Base-by-base conservation (phyloP, 1,139 yeast species). In the Yamadazyma taylorii region DNA sequence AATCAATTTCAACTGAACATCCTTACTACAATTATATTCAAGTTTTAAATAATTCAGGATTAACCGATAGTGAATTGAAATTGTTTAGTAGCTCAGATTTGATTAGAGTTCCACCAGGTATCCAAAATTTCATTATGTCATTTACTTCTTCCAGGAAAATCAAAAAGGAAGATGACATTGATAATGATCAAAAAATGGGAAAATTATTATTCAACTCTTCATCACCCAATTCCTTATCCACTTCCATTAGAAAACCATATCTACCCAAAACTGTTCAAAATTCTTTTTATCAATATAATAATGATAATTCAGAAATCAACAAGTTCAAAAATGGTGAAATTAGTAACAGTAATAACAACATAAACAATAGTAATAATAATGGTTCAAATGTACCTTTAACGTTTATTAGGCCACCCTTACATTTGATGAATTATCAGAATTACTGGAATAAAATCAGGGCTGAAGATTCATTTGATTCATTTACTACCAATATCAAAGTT, bases 21-120 rank as follows among this genome's bases (percentile, higher is more conserved):
- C 36, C 48, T 6, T 33, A 28, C 16, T 43, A 51, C 31, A 52
- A 56, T 21, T 61, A 52, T 38, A 43, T 59, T 12, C 56, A 60
- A 14, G 64, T 66, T 3, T 53, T 69, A 37, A 53, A 51, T 37
- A 56, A 60, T 39, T 66, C 74, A 0, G 43, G 54, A 1, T 52
- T 69, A 26, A 51, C 68, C 2, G 54, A 54, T 14, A 51, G 53
- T 5, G 77, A 71, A 45, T 40, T 53, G 24, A 61, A 58, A 30
- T 50, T 71, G 33, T 69, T 70, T 42, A 57, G 67, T 29, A 73
- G 70, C 47, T 39, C 54, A 34, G 58, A 69, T 39, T 66, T 81
- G 42, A 56, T 79, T 29, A 66, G 63, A 35, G 58, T 81, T 36
- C 90, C 92, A 4, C 81, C 87, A 5, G 94, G 94, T 21, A 74